phyloP scores from a whole-genome alignment of 176 grass and related monocot species.

The Oryza meyeriana region DNA sequence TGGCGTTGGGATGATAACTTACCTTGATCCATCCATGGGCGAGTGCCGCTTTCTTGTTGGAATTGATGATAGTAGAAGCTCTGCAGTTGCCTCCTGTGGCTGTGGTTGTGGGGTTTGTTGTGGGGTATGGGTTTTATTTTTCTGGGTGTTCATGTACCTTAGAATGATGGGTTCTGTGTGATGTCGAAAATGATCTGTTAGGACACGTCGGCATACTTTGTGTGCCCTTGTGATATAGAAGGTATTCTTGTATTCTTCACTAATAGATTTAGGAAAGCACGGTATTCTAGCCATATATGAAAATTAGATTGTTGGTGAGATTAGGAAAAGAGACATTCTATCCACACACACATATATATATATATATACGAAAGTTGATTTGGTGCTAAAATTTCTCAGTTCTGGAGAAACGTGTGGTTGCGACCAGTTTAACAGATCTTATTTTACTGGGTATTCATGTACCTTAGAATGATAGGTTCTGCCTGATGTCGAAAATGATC shows the following conservation, averaged over 20 bases:
- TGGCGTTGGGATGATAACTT: constrained; percentile 78
- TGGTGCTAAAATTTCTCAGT: background rate
- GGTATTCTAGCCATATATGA: background rate
- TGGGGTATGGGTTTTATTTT: constrained; percentile 45
- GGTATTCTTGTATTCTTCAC: constrained; percentile 24
- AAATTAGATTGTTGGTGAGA: background rate
- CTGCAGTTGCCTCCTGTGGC: constrained; percentile 29
- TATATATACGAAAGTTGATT: constrained; percentile 28
- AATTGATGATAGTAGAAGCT: constrained; percentile 55
- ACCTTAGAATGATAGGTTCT: constrained; percentile 51
- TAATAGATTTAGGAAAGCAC: constrained; percentile 17
- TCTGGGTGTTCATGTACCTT: constrained; percentile 69
- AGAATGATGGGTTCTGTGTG: constrained; percentile 46
- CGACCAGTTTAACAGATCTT: constrained; percentile 15
- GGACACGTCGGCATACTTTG: background rate
- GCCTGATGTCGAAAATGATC: constrained; percentile 28
- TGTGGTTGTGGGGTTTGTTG: constrained; percentile 38
- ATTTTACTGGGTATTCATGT: constrained; percentile 56
- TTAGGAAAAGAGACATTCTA: background rate
- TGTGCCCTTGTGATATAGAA: constrained; percentile 18
- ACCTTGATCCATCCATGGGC: constrained; percentile 71
- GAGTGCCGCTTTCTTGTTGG: constrained; percentile 88
- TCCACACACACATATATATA: no score
- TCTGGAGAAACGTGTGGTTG: background rate
- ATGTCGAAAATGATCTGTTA: constrained; percentile 22